These are phyloP conservation scores for Aureobasidium pullulans DNA, from an alignment of 2,329 filamentous ascomycete species.

Conservation along the genomic window DNA sequence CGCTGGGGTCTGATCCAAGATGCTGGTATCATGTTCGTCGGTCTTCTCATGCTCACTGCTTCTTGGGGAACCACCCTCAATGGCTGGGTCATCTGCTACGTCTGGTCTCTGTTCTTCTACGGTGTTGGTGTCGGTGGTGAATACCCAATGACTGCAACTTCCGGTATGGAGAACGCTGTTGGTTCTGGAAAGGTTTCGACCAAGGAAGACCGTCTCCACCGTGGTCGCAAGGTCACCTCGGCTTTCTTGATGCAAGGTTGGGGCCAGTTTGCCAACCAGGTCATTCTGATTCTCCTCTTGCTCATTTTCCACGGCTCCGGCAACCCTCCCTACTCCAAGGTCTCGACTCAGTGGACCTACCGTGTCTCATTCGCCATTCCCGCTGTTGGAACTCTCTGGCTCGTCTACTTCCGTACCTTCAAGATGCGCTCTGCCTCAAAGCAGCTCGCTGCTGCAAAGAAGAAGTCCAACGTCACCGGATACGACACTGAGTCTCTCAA, in stretches of 20 bases:
- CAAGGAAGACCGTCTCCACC: constrained; percentile 86
- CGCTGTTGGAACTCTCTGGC: constrained; percentile 83
- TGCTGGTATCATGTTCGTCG: constrained; percentile 87
- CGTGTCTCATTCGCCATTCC: constrained; percentile 88
- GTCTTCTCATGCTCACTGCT: constrained; percentile 83
- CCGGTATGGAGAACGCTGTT: constrained; percentile 85
- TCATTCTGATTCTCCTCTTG: constrained; percentile 75
- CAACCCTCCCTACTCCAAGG: constrained; percentile 66
- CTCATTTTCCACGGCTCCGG: constrained; percentile 80
- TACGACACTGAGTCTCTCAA: constrained; percentile 82
- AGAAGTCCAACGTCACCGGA: constrained; percentile 77
- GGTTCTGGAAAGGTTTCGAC: constrained; percentile 83
- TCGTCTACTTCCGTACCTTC: constrained; percentile 91
- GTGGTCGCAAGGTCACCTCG: constrained; percentile 89
- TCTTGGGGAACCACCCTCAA: constrained; percentile 79
- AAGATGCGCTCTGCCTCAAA: constrained; percentile 88
- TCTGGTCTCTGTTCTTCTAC: constrained; percentile 90
- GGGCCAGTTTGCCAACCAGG: constrained; percentile 94
- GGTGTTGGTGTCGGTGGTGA: constrained; percentile 69
- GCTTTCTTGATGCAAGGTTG: constrained; percentile 98
- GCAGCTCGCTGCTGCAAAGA: constrained; percentile 75
- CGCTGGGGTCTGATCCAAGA: constrained; percentile 96
- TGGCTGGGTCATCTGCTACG: constrained; percentile 96
- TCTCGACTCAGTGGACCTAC: constrained; percentile 84
- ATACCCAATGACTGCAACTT: constrained; percentile 94